Base-by-base conservation (phyloP, 352 stramenopile genomes). In the Pythium plurisporium region DNA sequence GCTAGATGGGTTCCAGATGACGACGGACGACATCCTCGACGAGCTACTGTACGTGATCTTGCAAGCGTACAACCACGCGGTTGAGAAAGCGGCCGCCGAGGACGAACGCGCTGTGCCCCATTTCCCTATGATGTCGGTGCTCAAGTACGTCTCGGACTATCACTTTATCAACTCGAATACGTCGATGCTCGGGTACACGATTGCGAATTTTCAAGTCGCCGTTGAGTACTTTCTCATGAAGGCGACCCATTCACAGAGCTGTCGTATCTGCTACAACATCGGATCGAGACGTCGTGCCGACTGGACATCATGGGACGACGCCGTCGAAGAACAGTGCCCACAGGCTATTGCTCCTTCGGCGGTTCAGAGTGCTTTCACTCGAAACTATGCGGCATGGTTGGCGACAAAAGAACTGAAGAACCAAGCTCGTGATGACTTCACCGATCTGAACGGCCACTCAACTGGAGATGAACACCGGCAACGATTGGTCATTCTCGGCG, bases 91-190 rank as follows among this genome's bases (percentile, higher is more conserved):
- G 11, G 61, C 49, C 5, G 27, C 34, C 17, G 46, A 47, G 14
- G 54, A 58, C 22, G 46, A 43, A 17, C 17, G 46, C 6, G 58
- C 33, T 5, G 22, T 15, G 9, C 52, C 60, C 22, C 50, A 42
- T 11, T 87, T 90, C 33, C 76, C 79, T 4, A 70, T 93, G 43
- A 67, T 53, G 1, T 67, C 83, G 0, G 68, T 87, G 46, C 62
- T 93, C 20, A 67, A 72, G 65, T 93, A 91, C 67, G 86, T 90
- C 15, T 70, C 73, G 1, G 66, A 88, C 34, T 93, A 87, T 50
- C 83, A 91, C 41, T 91, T 93, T 50, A 87, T 93, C 67, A 89
- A 90, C 63, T 89, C 80, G 10, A 89, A 86, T 55, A 87, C 79
- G 8, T 89, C 83, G 10, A 80, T 79, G 14, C 52, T 93, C 15